Evolutionary conservation across 2,329 filamentous ascomycete species (phyloP).

Genomic region (Coniella vitis): DNA sequence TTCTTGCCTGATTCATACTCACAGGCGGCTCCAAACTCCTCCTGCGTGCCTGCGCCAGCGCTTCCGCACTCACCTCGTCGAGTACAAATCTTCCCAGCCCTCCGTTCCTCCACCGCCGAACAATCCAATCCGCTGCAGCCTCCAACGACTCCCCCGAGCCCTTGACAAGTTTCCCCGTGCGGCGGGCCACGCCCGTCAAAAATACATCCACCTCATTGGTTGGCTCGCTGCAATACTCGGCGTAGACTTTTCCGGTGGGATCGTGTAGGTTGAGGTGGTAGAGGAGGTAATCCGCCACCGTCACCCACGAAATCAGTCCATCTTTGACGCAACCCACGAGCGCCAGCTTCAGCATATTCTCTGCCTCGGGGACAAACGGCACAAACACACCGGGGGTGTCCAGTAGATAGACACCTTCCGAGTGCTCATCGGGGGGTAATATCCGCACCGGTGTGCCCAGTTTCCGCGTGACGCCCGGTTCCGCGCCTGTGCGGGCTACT

Average conservation of each 20-base stretch:
- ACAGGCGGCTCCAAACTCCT: constrained; percentile 19
- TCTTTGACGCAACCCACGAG: constrained; percentile 89
- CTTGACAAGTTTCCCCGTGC: constrained; percentile 68
- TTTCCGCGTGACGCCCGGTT: constrained; percentile 86
- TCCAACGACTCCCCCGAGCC: constrained; percentile 66
- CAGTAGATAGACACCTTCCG: constrained; percentile 68
- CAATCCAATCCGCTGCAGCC: constrained; percentile 68
- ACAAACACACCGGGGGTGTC: constrained; percentile 96
- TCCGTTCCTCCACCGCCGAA: constrained; percentile 77
- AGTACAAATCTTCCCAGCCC: constrained; percentile 69
- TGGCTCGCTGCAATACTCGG: constrained; percentile 49
- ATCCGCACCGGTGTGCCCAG: constrained; percentile 80
- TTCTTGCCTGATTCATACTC: constrained; percentile 55
- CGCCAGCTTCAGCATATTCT: constrained; percentile 92
- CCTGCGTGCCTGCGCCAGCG: constrained; percentile 58
- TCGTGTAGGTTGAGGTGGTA: constrained; percentile 70
- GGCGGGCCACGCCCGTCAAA: constrained; percentile 61
- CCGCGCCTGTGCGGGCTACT: constrained; percentile 73
- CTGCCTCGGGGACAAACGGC: constrained; percentile 77
- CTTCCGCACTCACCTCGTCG: constrained; percentile 60
- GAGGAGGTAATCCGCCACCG: constrained; percentile 83
- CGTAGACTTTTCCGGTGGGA: constrained; percentile 48
- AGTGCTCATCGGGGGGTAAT: constrained; percentile 34
- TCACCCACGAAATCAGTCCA: constrained; percentile 68
- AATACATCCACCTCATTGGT: constrained; percentile 80